These are phyloP conservation scores for Fomitopsis pinicola DNA, from an alignment of 1,284 basidiomycete genomes.

Conservation along the genomic window DNA sequence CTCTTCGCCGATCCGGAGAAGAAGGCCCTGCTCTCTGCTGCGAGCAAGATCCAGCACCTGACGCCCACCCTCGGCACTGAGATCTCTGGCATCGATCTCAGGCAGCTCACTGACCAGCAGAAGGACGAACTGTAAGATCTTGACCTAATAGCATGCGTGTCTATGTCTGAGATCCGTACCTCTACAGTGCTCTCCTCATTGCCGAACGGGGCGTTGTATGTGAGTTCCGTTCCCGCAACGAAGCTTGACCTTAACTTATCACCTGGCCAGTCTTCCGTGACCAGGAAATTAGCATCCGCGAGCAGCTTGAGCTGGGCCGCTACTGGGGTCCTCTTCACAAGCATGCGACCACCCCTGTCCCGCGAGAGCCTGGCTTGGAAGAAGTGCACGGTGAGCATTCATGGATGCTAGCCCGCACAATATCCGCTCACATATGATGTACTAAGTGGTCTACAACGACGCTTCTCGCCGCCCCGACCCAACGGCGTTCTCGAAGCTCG, in stretches of 20 bases:
- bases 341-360: constrained; percentile 78
- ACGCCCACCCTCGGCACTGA: constrained; percentile 67
- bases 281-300: constrained; percentile 63
- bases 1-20: constrained; percentile 57
- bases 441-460: constrained; percentile 65
- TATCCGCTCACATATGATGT: background rate
- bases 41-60: constrained; percentile 52
- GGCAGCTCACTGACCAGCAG: constrained; percentile 52
- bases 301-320: constrained; percentile 69
- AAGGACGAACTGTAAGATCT: constrained; percentile 61
- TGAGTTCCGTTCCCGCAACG: constrained; percentile 29
- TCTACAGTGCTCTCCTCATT: constrained; percentile 54
- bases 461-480: constrained; percentile 65
- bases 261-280: constrained; percentile 57
- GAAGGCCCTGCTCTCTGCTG: constrained; percentile 51
- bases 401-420: background rate
- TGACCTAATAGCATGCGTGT: constrained; percentile 1
- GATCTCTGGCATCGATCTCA: constrained; percentile 57
- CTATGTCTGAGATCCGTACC: background rate
- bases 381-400: constrained; percentile 64
- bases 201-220: constrained; percentile 70
- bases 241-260: constrained; percentile 3
- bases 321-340: constrained; percentile 80
- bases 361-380: constrained; percentile 65
- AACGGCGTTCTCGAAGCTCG: constrained; percentile 66